Conservation (phyloP, 139 green algal genomes). For the Parachlorella kessleri region DNA sequence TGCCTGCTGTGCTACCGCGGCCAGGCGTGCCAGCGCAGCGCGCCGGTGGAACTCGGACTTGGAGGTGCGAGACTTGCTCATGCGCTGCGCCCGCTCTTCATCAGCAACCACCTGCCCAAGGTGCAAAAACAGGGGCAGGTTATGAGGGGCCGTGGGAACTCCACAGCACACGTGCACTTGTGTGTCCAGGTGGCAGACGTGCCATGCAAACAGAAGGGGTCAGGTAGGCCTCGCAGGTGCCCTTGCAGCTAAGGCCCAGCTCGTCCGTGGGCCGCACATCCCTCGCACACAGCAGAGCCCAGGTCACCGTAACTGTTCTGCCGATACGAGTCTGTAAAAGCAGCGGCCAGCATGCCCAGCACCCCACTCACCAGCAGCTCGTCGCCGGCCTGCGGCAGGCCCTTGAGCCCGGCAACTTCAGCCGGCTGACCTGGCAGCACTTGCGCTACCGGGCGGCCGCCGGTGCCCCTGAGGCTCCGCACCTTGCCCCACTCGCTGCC, state of each 20-base stretch:
- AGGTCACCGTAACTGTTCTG: too few species aligned
- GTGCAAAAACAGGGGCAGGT: neutral
- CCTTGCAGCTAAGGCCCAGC: too few species aligned
- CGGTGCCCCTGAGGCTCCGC: conserved; percentile 41
- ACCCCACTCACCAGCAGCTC: conserved; percentile 56
- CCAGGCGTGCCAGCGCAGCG: conserved; percentile 1
- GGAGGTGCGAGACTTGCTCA: conserved; percentile 32
- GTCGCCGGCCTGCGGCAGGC: conserved; percentile 85
- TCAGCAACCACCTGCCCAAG: conserved; percentile 26
- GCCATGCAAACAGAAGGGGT: too few species aligned
- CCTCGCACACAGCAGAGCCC: too few species aligned
- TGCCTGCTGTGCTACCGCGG: neutral
- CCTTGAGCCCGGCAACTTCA: conserved; percentile 69
- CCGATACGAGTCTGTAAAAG: too few species aligned
- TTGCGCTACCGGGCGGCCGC: conserved; percentile 15
- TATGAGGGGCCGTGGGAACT: neutral
- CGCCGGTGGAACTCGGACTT: conserved; percentile 25
- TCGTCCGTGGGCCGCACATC: too few species aligned
- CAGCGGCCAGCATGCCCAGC: neutral
- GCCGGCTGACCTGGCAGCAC: conserved; percentile 67
- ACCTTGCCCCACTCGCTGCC: conserved; percentile 80
- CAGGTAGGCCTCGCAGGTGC: too few species aligned
- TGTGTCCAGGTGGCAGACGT: neutral
- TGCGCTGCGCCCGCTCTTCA: conserved; percentile 57
- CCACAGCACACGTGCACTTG: neutral